Percentiles rank a stretch among this genome's conserved stretches.
phyloP scores from a whole-genome alignment of 169 alveolate genomes.

The Miamiensis avidus region DNA sequence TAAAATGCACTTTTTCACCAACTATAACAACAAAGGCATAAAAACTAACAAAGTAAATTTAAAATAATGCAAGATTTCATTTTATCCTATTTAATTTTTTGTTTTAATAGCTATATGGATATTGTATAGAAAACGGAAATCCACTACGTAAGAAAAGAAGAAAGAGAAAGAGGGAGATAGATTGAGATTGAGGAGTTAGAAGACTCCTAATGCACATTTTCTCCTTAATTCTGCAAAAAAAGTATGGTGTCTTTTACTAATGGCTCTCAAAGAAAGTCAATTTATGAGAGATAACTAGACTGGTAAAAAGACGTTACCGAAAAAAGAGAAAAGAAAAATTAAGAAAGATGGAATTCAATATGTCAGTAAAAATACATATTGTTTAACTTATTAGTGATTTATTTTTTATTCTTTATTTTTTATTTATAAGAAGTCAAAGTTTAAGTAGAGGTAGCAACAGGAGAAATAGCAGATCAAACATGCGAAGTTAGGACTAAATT shows the following conservation, averaged over 20 bases:
- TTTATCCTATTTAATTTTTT: no score
- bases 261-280: not conserved
- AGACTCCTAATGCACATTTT: not conserved
- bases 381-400: no score
- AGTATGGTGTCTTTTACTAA: not conserved
- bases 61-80: not conserved
- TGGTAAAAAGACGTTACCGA: not conserved
- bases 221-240: not conserved
- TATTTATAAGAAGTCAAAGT: no score
- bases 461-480: no score
- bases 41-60: not conserved
- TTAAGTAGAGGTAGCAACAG: no score
- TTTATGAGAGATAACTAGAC: not conserved
- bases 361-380: not conserved
- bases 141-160: not conserved
- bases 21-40: not conserved
- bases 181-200: not conserved
- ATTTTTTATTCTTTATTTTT: no score
- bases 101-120: not conserved
- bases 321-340: no score
- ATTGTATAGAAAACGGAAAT: not conserved
- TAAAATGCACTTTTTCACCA: not conserved
- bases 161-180: not conserved
- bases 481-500: no score
- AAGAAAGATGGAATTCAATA: not conserved